phyloP scores from a whole-genome alignment of 2,329 filamentous ascomycete genomes.

The Penicillium sp. region DNA sequence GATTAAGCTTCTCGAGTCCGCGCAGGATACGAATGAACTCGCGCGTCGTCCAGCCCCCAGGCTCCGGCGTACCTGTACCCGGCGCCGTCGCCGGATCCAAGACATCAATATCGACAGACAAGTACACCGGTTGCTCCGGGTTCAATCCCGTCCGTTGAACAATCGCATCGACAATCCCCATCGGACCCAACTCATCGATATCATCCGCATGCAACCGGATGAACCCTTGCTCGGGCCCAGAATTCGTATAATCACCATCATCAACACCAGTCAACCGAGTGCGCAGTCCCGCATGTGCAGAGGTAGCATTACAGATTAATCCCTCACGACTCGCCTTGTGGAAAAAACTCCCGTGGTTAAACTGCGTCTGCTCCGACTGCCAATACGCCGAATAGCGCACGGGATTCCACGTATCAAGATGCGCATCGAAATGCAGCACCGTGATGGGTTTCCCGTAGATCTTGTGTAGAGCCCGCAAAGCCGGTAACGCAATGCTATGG shows the following conservation, averaged over 20 bases:
- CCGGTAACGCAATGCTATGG: constrained; percentile 64
- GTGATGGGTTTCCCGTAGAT: constrained; percentile 58
- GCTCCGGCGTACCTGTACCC: constrained; percentile 81
- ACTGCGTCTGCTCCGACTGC: constrained; percentile 63
- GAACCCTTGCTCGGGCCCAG: constrained; percentile 70
- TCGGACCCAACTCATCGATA: constrained; percentile 72
- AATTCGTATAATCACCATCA: constrained; percentile 61
- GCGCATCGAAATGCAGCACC: constrained; percentile 70
- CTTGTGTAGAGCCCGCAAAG: constrained; percentile 59
- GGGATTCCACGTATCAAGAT: constrained; percentile 82
- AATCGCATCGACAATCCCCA: constrained; percentile 65
- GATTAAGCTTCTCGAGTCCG: constrained; percentile 72
- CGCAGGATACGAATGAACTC: constrained; percentile 79
- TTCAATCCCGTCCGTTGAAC: constrained; percentile 59
- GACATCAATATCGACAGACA: constrained; percentile 76
- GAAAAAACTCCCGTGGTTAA: constrained; percentile 89
- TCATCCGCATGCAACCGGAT: constrained; percentile 75
- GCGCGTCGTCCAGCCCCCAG: constrained; percentile 83
- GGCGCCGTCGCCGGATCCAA: constrained; percentile 65
- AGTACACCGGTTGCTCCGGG: constrained; percentile 69
- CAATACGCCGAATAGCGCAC: constrained; percentile 70
- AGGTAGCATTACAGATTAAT: constrained; percentile 65
- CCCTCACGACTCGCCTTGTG: constrained; percentile 80
- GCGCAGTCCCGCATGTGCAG: constrained; percentile 76
- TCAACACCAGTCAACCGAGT: constrained; percentile 65